These are phyloP conservation scores for Starmerella gropengiesseri DNA, from an alignment of 805 yeast genomes.

Conservation along the genomic window DNA sequence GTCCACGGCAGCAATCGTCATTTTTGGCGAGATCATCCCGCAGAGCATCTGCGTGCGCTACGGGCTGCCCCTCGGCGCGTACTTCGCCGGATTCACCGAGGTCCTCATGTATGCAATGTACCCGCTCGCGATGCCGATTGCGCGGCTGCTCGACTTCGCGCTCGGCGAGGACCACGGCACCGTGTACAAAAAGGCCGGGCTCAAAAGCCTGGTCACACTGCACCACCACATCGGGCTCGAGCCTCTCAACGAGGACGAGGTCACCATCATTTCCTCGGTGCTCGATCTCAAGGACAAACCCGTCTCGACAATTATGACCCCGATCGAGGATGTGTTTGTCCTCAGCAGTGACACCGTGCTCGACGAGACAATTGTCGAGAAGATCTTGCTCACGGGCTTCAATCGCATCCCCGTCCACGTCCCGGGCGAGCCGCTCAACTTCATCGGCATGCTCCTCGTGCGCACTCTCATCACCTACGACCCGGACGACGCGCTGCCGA, in stretches of 20 bases:
- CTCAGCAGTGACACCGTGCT: constrained; percentile 72
- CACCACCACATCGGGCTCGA: constrained; percentile 95
- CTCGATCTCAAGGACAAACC: constrained; percentile 86
- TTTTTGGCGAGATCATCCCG: constrained; percentile 94
- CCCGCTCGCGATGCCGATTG: constrained; percentile 87
- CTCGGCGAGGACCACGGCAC: constrained; percentile 97
- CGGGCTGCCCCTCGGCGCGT: constrained; percentile 84
- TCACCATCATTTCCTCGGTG: constrained; percentile 88
- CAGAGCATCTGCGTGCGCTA: constrained; percentile 87
- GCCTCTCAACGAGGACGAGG: constrained; percentile 86
- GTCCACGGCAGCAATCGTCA: constrained; percentile 84
- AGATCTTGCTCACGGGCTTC: constrained; percentile 86
- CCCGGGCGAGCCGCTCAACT: constrained; percentile 80
- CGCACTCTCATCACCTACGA: constrained; percentile 88
- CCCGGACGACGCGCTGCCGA: constrained; percentile 90
- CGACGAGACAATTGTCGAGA: constrained; percentile 76
- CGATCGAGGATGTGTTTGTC: constrained; percentile 79
- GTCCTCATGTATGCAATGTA: constrained; percentile 77
- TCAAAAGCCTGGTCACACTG: constrained; percentile 83
- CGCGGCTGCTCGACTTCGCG: constrained; percentile 63
- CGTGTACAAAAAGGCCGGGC: constrained; percentile 80
- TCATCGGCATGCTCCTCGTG: constrained; percentile 89
- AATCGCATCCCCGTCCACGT: constrained; percentile 88
- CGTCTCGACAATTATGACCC: constrained; percentile 85
- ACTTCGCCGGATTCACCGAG: constrained; percentile 79